Conservation (phyloP, 768 basidiomycete genomes). For the Ephemerocybe angulata region DNA sequence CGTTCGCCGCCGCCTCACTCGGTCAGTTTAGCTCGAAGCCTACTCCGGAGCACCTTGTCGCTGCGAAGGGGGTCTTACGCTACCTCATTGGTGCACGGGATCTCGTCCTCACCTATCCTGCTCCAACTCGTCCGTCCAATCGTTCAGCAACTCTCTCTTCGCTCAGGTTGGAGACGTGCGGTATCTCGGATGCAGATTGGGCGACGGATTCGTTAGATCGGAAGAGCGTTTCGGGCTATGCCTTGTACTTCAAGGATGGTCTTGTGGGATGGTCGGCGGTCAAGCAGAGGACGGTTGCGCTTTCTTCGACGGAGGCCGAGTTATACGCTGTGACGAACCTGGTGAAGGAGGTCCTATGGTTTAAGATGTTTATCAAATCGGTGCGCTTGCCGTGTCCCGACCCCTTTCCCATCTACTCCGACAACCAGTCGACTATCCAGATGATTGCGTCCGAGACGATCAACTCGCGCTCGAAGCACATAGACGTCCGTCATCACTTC, state of each 20-base stretch:
- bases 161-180: constrained; percentile 1
- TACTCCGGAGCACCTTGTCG: constrained; percentile 23
- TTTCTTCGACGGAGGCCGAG: constrained; percentile 35
- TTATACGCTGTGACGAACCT: constrained; percentile 32
- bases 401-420: constrained; percentile 18
- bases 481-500: constrained; percentile 31
- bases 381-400: constrained; percentile 8
- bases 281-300: constrained; percentile 29
- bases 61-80: constrained; percentile 26
- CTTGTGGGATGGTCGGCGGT: constrained; percentile 29
- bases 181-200: constrained; percentile 29
- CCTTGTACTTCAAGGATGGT: constrained; percentile 25
- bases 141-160: not conserved
- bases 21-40: constrained; percentile 20
- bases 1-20: constrained; percentile 27
- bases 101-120: not conserved
- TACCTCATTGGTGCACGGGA: constrained; percentile 31
- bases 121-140: not conserved
- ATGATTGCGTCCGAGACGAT: constrained; percentile 17
- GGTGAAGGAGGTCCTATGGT: constrained; percentile 24
- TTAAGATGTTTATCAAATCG: constrained; percentile 19
- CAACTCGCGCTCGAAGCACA: constrained; percentile 28
- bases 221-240: constrained; percentile 29
- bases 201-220: constrained; percentile 18
- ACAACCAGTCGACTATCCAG: constrained; percentile 18